Conservation (phyloP, 75 land plant genomes). For the Cunninghamia lanceolata region DNA sequence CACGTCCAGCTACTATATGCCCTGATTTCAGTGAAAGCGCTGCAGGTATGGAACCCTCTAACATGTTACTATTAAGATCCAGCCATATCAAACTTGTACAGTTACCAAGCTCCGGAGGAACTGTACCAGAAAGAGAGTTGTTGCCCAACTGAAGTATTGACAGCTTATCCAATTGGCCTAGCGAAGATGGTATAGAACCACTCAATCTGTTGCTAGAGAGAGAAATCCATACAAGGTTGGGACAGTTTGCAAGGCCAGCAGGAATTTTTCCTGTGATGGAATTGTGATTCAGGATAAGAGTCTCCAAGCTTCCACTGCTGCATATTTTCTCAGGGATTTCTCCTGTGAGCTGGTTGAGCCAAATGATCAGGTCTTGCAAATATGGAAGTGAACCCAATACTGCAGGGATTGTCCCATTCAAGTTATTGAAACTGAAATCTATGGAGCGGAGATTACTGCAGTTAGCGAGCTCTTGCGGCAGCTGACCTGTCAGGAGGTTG, state of each 20-base stretch:
- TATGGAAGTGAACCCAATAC: slow-evolving; percentile 49
- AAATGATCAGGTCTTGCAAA: slow-evolving; percentile 55
- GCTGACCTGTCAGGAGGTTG: slow-evolving; percentile 53
- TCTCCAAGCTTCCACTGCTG: slow-evolving; percentile 44
- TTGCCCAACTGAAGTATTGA: slow-evolving; percentile 64
- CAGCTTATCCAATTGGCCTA: slow-evolving; percentile 57
- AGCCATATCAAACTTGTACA: slow-evolving; percentile 63
- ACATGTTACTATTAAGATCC: slow-evolving; percentile 61
- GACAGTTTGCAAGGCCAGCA: slow-evolving; percentile 34
- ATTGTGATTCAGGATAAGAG: slow-evolving; percentile 75
- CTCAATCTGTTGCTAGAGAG: slow-evolving; percentile 70
- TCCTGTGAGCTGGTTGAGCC: slow-evolving; percentile 73
- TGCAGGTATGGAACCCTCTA: slow-evolving; percentile 59
- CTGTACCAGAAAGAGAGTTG: slow-evolving; percentile 64
- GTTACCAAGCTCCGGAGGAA: slow-evolving; percentile 69
- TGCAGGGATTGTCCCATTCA: slow-evolving; percentile 45
- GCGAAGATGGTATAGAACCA: slow-evolving; percentile 62
- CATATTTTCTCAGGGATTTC: slow-evolving; percentile 63
- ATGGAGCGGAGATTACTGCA: slow-evolving; percentile 41
- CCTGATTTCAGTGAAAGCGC: slow-evolving; percentile 57
- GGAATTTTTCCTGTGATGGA: slow-evolving; percentile 64
- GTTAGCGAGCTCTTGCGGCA: slow-evolving; percentile 51
- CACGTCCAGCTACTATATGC: slow-evolving; percentile 39
- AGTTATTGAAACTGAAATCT: slow-evolving; percentile 60
- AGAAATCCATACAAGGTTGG: slow-evolving; percentile 51